Evolutionary conservation across 352 stramenopile genomes (phyloP), one percentile per base, ranked within the genome.

Genomic region (Phytophthora fragariaefolia): DNA sequence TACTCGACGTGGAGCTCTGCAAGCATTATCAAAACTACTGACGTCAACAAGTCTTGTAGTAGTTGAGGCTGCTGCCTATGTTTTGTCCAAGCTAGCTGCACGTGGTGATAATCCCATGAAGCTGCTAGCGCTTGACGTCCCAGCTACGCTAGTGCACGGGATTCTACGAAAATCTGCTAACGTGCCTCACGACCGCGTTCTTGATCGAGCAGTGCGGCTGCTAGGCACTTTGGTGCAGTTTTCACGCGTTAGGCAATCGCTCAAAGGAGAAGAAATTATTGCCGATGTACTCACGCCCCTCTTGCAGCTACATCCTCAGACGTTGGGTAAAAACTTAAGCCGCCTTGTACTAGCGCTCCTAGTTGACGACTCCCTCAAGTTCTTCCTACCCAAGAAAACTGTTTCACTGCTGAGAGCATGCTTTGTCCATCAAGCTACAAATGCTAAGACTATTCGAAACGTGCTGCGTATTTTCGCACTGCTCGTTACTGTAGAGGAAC

Each of bases 301-400:
- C 22, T 47, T 94, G 8, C 83, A 94, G 50, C 76, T 90, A 3
- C 79, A 91, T 34, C 74, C 66, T 13, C 71, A 80, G 22, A 61
- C 55, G 0, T 23, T 92, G 6, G 77, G 74, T 2, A 94, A 94
- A 60, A 93, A 94, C 52, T 71, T 79, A 3, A 88, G 73, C 32
- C 76, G 86, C 0, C 61, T 93, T 4, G 69, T 94, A 10, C 40
- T 89, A 17, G 67, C 71, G 8, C 75, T 94, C 63, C 74, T 94
- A 3, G 66, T 80, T 13, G 83, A 94, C 32, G 84, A 94, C 38
- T 89, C 86, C 6, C 74, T 94, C 32, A 89, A 89, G 61, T 91
- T 94, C 32, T 94, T 94, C 49, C 52, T 94, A 12, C 86, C 83
- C 0, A 94, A 94, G 65, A 91, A 92, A 40, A 92, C 86, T 0